Conservation (phyloP, 2,329 filamentous ascomycete species). For the Helicocarpus griseus region DNA sequence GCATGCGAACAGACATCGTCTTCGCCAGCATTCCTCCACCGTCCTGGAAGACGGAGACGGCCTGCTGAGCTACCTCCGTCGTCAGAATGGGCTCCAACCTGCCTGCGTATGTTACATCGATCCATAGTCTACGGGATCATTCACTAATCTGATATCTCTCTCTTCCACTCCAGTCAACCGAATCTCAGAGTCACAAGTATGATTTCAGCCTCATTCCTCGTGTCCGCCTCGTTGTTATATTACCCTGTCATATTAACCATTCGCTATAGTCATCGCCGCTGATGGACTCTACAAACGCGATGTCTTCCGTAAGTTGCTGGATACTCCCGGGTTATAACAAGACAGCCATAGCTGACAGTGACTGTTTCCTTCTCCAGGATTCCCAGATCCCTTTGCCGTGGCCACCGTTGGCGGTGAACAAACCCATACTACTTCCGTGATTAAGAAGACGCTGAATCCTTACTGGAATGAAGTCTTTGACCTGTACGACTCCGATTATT, state of each 20-base stretch:
- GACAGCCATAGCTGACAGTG: constrained; percentile 4
- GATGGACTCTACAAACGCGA: constrained; percentile 98
- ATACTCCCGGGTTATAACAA: not conserved
- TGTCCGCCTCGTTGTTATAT: constrained; percentile 11
- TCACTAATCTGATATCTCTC: constrained; percentile 3
- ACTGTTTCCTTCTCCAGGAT: constrained; percentile 49
- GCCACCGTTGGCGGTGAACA: constrained; percentile 96
- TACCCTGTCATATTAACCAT: not conserved
- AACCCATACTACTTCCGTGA: constrained; percentile 94
- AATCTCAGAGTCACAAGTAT: constrained; percentile 91
- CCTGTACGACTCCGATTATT: constrained; percentile 56
- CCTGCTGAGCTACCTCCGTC: constrained; percentile 2
- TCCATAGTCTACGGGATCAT: constrained; percentile 15
- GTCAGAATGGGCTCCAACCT: constrained; percentile 49
- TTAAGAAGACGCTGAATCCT: constrained; percentile 96
- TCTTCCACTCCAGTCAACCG: constrained; percentile 49
- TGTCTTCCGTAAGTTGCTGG: constrained; percentile 82
- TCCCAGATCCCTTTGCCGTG: constrained; percentile 95
- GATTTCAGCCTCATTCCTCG: constrained; percentile 22
- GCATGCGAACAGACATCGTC: not conserved
- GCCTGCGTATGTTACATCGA: constrained; percentile 40
- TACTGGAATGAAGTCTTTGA: constrained; percentile 99
- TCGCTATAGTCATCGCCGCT: constrained; percentile 76
- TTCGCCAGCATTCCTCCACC: not conserved
- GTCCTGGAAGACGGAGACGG: constrained; percentile 3